Percentiles rank a stretch among this genome's conserved stretches.
phyloP scores from a whole-genome alignment of 108 stramenopile species.

The Stephanodiscus minutulus region DNA sequence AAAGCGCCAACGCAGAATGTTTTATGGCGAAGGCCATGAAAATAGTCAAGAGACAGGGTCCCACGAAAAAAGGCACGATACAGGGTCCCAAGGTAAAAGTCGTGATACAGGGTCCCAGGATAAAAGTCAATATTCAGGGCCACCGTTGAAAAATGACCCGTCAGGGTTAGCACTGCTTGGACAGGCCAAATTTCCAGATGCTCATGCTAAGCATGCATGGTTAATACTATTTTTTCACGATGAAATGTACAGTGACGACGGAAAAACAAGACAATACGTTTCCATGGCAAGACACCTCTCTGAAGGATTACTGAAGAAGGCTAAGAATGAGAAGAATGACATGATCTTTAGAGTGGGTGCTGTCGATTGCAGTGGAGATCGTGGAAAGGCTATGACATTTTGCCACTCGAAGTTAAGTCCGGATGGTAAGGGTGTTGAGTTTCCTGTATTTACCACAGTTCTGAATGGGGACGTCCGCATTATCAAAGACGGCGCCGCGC shows the following conservation, averaged over 20 bases:
- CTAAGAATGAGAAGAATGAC: slow-evolving; percentile 45
- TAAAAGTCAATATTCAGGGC: not conserved
- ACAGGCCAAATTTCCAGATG: slow-evolving; percentile 72
- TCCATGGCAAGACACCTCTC: slow-evolving; percentile 31
- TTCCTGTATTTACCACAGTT: slow-evolving; percentile 71
- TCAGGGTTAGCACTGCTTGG: slow-evolving; percentile 67
- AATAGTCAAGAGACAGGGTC: slow-evolving; percentile 9
- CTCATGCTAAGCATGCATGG: slow-evolving; percentile 70
- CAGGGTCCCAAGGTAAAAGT: slow-evolving; percentile 13
- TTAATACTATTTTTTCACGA: slow-evolving; percentile 70
- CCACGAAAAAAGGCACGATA: too few relatives aligned
- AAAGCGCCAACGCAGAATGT: not conserved
- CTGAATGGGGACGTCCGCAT: slow-evolving; percentile 57
- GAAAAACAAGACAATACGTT: slow-evolving; percentile 12
- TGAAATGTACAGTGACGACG: slow-evolving; percentile 33
- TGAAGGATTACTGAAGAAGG: slow-evolving; percentile 56
- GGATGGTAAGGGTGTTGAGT: slow-evolving; percentile 25
- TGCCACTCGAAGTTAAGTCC: slow-evolving; percentile 51
- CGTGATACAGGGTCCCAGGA: too few relatives aligned
- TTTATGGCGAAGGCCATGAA: slow-evolving; percentile 26
- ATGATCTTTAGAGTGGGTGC: slow-evolving; percentile 77
- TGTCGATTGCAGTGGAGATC: slow-evolving; percentile 61
- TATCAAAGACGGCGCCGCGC: slow-evolving; percentile 19
- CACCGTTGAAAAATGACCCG: slow-evolving; percentile 63
- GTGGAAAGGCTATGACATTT: slow-evolving; percentile 49